Evolutionary conservation across 768 basidiomycete genomes (phyloP).

Genomic region (Polyporus arcularius): DNA sequence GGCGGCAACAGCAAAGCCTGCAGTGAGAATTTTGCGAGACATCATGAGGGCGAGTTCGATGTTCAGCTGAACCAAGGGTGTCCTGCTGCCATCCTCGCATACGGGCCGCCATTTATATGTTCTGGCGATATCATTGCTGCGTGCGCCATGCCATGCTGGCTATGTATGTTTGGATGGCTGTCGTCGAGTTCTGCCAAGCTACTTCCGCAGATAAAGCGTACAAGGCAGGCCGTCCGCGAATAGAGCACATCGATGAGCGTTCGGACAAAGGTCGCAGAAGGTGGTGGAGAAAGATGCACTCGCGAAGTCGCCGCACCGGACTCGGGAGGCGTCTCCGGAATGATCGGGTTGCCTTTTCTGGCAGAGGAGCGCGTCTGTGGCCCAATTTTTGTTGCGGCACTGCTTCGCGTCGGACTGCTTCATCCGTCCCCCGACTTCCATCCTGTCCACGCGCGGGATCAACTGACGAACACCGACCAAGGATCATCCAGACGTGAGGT

Average conservation of each 20-base stretch:
- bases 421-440: conserved; percentile 14
- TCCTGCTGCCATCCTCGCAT: too few relatives aligned
- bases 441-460: conserved; percentile 18
- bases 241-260: background rate
- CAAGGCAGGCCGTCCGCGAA: background rate
- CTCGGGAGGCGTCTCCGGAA: background rate
- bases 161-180: background rate
- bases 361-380: conserved; percentile 9
- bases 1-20: background rate
- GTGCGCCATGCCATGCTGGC: too few relatives aligned
- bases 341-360: conserved; percentile 5
- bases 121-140: too few relatives aligned
- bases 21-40: background rate
- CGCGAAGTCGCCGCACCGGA: background rate
- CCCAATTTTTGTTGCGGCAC: conserved; percentile 15
- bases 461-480: conserved; percentile 56
- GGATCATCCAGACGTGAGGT: conserved; percentile 87
- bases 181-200: conserved; percentile 7
- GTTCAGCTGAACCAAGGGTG: too few relatives aligned
- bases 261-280: conserved; percentile 17
- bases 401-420: conserved; percentile 1
- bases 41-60: background rate
- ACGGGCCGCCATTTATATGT: too few relatives aligned
- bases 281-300: background rate
- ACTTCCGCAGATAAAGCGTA: conserved; percentile 13